Base-by-base conservation (phyloP, 1,284 basidiomycete genomes). In the Rhizopogon parksii region DNA sequence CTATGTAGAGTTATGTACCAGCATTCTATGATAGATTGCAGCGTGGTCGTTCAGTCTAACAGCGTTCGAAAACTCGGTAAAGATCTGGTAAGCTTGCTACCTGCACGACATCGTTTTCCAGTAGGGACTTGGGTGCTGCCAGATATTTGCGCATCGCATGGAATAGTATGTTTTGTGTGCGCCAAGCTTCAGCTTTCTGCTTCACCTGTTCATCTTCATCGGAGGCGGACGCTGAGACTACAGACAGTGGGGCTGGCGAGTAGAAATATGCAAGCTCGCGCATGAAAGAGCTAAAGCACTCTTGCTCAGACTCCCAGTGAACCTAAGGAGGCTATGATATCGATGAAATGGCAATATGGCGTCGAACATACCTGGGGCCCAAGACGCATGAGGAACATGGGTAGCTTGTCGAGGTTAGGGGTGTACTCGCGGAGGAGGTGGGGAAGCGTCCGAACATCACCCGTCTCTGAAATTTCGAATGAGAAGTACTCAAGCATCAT, bases 401-500 rank as follows among this genome's bases (percentile, higher is more conserved):
- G 95, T 9, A 95, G 72, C 58, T 88, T 87, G 60, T 91, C 88
- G 2, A 95, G 76, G 63, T 92, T 88, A 0, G 91, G 92, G 1
- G 84, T 88, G 62, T 91, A 95, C 37, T 88, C 89, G 42, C 82
- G 79, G 34, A 98, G 73, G 2, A 99, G 70, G 39, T 92, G 73
- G 0, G 96, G 96, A 4, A 99, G 63, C 47, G 78, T 82, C 55
- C 85, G 77, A 4, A 98, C 71, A 9, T 74, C 66, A 0, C 90
- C 91, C 0, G 78, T 69, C 0, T 75, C 70, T 2, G 78, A 76
- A 51, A 97, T 83, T 36, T 72, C 68, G 17, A 99, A 66, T 0
- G 84, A 88, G 63, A 98, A 99, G 69, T 99, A 98, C 60, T 98
- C 95, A 7, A 82, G 73, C 1, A 99, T 71, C 95, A 99, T 97